Conservation (phyloP, 2,329 filamentous ascomycete genomes). For the Purpureocillium lavendulum region DNA sequence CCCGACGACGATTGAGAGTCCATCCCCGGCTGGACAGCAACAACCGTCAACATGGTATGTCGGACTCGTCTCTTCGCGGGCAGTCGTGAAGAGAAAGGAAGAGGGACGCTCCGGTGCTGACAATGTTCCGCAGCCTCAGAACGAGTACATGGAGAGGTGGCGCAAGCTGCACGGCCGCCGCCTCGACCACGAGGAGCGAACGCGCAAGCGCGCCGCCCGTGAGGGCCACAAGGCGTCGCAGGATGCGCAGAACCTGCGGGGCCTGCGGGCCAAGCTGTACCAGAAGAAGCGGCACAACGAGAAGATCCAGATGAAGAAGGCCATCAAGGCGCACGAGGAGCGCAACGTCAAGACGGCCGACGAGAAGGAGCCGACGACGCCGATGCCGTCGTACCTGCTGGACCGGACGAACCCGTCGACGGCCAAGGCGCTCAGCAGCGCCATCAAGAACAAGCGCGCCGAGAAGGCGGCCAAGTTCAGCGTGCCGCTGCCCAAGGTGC, state of each 20-base stretch:
- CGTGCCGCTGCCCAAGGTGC: conserved; percentile 88
- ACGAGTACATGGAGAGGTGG: conserved; percentile 72
- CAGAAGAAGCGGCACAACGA: conserved; percentile 91
- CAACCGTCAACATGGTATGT: conserved; percentile 24
- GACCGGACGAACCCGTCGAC: conserved; percentile 60
- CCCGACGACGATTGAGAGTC: conserved; percentile 3
- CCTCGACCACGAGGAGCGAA: conserved; percentile 78
- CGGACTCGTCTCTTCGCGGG: too few species aligned
- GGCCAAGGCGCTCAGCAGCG: conserved; percentile 65
- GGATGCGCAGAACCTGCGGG: conserved; percentile 87
- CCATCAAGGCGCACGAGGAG: conserved; percentile 91
- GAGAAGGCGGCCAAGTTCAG: conserved; percentile 93
- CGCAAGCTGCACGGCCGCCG: conserved; percentile 43
- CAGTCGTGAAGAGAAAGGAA: too few species aligned
- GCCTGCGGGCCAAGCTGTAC: conserved; percentile 85
- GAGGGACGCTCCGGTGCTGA: too few species aligned
- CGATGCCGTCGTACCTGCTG: conserved; percentile 86
- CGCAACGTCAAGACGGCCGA: conserved; percentile 86
- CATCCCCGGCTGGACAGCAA: conserved; percentile 6
- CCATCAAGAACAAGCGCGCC: conserved; percentile 90
- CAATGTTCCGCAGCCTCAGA: too few species aligned
- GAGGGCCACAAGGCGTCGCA: conserved; percentile 82
- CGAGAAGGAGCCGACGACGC: conserved; percentile 69
- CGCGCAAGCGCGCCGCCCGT: conserved; percentile 78
- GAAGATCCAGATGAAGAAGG: conserved; percentile 97